Base-by-base conservation (phyloP, 805 yeast species). In the Myxozyma udenii region DNA sequence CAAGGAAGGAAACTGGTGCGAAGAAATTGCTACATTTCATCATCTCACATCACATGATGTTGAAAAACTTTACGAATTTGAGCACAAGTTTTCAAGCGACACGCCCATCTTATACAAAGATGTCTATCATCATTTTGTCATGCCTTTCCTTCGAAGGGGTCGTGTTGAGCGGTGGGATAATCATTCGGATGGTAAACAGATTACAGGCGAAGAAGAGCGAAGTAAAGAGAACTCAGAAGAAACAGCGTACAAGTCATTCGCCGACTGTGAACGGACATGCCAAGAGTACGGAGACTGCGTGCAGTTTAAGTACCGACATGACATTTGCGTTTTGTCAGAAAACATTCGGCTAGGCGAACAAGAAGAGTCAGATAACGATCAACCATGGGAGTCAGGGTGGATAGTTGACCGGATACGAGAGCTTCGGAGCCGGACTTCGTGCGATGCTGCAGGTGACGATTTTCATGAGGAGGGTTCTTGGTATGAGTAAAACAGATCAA, bases 81-180 rank as follows among this genome's bases (percentile, higher is more conserved):
- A 71, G 51, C 58, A 55, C 52, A 51, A 39, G 46, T 56, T 48
- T 44, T 50, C 36, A 5, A 52, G 25, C 24, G 55, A 44, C 33
- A 41, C 35, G 16, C 57, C 49, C 22, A 61, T 66, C 22, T 40
- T 56, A 9, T 65, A 63, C 41, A 52, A 54, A 30, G 69, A 69
- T 46, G 60, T 66, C 5, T 70, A 70, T 57, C 60, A 58, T n/a
- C 66, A 67, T 55, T 68, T 70, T 36, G 48, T 62, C 38, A 54
- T 65, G 58, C 73, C 71, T 6, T 64, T 57, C 41, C 21, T 67
- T 3, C 49, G 35, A 7, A 53, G 48, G 6, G 61, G 46, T 16
- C 51, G 63, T 7, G 53, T 50, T 12, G 50, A 46, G 6, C 25
- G 52, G 40, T 68, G 71, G 72, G 62, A 62, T 50, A 62, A 55